phyloP scores from a whole-genome alignment of 106 monocot species.

The Platanthera zijinensis region DNA sequence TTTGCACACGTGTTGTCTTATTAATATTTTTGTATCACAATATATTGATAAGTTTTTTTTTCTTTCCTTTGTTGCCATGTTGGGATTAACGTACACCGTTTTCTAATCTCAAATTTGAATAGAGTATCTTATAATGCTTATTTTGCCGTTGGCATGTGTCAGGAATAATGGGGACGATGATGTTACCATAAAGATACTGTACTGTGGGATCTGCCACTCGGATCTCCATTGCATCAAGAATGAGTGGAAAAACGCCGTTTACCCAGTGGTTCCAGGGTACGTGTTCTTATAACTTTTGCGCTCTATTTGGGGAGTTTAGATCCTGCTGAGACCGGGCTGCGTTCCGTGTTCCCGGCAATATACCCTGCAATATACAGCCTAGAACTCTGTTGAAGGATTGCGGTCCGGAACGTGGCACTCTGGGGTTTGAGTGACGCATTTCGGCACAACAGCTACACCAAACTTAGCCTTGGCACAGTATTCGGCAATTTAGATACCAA shows the following conservation, averaged over 20 bases:
- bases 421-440: too few relatives aligned
- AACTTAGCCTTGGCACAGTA: neutral
- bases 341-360: too few relatives aligned
- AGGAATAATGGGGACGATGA: constrained; percentile 20
- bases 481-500: neutral
- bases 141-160: neutral
- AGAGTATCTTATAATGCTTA: neutral
- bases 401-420: too few relatives aligned
- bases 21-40: neutral
- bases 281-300: neutral
- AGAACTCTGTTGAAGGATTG: too few relatives aligned
- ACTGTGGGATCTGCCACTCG: constrained; percentile 21
- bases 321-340: too few relatives aligned
- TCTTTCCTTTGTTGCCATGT: neutral
- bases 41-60: neutral
- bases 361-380: too few relatives aligned
- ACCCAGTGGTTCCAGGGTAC: constrained; percentile 20
- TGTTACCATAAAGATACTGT: constrained; percentile 19
- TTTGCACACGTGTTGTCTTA: neutral
- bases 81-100: neutral
- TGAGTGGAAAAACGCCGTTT: constrained; percentile 12
- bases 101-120: neutral
- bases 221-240: constrained; percentile 16
- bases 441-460: too few relatives aligned
- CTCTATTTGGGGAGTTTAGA: neutral